Evolutionary conservation across 202 grass and related monocot species (phyloP), one percentile per base, ranked within the genome.

Genomic region (Eragrostis tef): DNA sequence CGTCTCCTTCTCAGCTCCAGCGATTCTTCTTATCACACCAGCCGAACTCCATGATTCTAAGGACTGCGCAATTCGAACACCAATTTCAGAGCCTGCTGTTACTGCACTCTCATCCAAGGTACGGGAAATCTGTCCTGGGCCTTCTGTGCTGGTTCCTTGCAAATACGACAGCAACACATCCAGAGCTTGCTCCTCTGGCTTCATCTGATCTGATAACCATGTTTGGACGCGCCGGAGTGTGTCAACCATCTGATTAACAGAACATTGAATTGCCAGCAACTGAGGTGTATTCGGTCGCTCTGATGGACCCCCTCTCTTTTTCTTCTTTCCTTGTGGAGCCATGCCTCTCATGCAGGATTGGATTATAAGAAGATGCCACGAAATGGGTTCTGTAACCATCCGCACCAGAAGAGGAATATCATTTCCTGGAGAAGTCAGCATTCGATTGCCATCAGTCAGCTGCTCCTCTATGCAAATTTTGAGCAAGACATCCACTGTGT

Each of bases 301-400:
- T 1, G 31, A 52, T 52, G 75, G 34, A 44, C 92, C 71, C 11
- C 85, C 74, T 90, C 88, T 99, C 96, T 93, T 96, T 86, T 99
- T 99, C 80, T 89, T 99, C 82, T 89, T 99, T 53, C 96, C 93
- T 31, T 88, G 70, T 53, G 93, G 93, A 65, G 90, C 65, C 11
- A 93, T 71, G 6, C 81, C 78, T 84, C 85, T 96, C 64, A 90
- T 26, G 54, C 87, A 96, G 12, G 90, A 96, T 61, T 93, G 96
- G 2, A 99, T 92, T 64, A 92, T 22, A 7, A 93, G 65, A 78
- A 96, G 83, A 87, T 96, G 93, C 96, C 96, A 99, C 47, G 96
- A 90, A 69, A 99, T 77, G 16, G 96, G 84, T 59, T 95, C 93
- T 15, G 91, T 87, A 81, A 99, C 85, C 85, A 99, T 86, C 69